Percentiles rank a stretch among this genome's conserved stretches.
These are phyloP conservation scores for Talaromyces wortmannii DNA, from an alignment of 495 filamentous ascomycete species.

Conservation along the genomic window DNA sequence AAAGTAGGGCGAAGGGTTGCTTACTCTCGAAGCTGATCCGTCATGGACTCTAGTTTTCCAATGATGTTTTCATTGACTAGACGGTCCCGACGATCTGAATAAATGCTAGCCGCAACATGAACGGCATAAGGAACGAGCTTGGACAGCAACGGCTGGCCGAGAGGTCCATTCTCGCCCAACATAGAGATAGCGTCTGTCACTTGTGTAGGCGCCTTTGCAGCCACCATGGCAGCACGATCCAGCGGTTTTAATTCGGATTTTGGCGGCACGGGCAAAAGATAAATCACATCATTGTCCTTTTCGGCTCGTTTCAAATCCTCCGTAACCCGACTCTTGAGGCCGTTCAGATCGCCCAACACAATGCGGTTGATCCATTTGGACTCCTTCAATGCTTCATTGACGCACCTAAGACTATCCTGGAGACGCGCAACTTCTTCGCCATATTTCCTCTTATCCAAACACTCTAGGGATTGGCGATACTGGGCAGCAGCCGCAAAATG, in stretches of 20 bases:
- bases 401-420: slow-evolving; percentile 71
- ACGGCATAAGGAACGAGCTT: slow-evolving; percentile 95
- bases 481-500: slow-evolving; percentile 97
- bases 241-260: slow-evolving; percentile 84
- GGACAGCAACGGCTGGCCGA: slow-evolving; percentile 80
- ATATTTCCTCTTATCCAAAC: slow-evolving; percentile 88
- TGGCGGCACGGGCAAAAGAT: slow-evolving; percentile 74
- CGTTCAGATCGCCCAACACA: slow-evolving; percentile 76
- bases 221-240: slow-evolving; percentile 84
- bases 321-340: slow-evolving; percentile 70
- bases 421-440: slow-evolving; percentile 92
- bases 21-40: slow-evolving; percentile 67
- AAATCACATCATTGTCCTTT: slow-evolving; percentile 95
- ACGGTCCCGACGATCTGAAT: slow-evolving; percentile 84
- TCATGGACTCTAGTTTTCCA: slow-evolving; percentile 76
- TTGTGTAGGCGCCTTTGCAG: slow-evolving; percentile 70
- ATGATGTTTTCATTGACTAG: slow-evolving; percentile 81
- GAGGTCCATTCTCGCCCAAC: slow-evolving; percentile 69
- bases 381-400: slow-evolving; percentile 83
- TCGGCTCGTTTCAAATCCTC: slow-evolving; percentile 90
- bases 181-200: slow-evolving; percentile 72
- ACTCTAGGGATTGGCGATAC: slow-evolving; percentile 88
- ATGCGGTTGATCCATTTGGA: slow-evolving; percentile 76
- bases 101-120: slow-evolving; percentile 90
- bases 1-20: slow-evolving; percentile 4